Base-by-base conservation (phyloP, 805 yeast species). In the Wickerhamiella sergipiensis region DNA sequence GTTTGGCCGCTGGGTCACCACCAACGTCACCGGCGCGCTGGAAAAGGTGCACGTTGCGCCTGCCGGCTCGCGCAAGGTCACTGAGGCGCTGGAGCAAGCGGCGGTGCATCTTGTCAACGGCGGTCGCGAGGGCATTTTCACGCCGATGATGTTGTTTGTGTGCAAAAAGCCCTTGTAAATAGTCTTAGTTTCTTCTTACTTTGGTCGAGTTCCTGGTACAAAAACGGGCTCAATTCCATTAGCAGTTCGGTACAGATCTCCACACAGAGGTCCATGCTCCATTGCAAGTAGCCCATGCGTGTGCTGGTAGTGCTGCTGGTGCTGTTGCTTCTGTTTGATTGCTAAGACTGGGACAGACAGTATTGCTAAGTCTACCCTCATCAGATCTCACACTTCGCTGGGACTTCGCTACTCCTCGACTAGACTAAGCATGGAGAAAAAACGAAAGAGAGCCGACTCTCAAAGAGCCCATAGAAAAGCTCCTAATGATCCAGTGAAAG, bases 81-180 rank as follows among this genome's bases (percentile, higher is more conserved):
- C 97, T 43, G 76, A 70, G 55, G 97, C 97, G 29, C 77, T 92
- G 59, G 98, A 92, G 73, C 92, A 89, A 66, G 98, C 98, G 55
- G 97, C 97, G 51, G 81, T 90, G 54, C 89, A 88, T 68, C 78
- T 92, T 63, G 96, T 89, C 52, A 85, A 80, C 52, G 98, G 98
- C 69, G 98, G 96, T 67, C 76, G 76, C 69, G 76, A 83, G 68
- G 81, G 84, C 62, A 75, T 92, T 58, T 92, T 92, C 73, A 90
- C 97, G 42, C 98, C 98, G 63, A 92, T 92, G 98, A 85, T 87
- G 92, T 76, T 92, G 66, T 90, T 81, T 66, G 79, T 92, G 58
- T 88, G 78, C 60, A 83, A 78, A 72, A 90, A 90, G 73, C 97
- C 97, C 57, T 65, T 56, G 47, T 29, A 56, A 18, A 29, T 29